Evolutionary conservation across 1,284 basidiomycete species (phyloP).

Genomic region (Sanghuangporus sanghuang): DNA sequence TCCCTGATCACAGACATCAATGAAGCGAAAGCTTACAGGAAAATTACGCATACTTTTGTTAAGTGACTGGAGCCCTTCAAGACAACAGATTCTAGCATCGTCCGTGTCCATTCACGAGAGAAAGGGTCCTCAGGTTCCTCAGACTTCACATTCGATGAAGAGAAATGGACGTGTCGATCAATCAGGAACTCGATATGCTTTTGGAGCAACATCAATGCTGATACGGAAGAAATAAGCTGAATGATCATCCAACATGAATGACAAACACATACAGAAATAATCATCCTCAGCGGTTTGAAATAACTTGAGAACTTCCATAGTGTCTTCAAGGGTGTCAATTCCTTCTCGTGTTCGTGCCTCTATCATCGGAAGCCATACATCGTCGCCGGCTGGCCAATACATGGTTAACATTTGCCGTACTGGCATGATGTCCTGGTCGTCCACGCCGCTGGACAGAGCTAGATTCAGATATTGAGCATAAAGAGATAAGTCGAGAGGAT

Average conservation of each 20-base stretch:
- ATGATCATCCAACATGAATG: constrained; percentile 3
- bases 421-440: constrained; percentile 44
- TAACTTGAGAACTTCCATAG: constrained; percentile 54
- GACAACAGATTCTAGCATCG: constrained; percentile 48
- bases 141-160: constrained; percentile 37
- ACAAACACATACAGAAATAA: constrained; percentile 65
- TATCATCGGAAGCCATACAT: constrained; percentile 62
- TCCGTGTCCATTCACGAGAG: constrained; percentile 55
- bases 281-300: constrained; percentile 72
- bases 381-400: constrained; percentile 58
- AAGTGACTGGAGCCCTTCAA: constrained; percentile 57
- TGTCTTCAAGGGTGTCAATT: constrained; percentile 43
- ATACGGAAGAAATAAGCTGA: constrained; percentile 18
- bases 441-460: constrained; percentile 49
- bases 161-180: constrained; percentile 45
- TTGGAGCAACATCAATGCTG: constrained; percentile 69
- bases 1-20: constrained; percentile 43
- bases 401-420: constrained; percentile 63
- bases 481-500: constrained; percentile 53
- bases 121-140: constrained; percentile 49
- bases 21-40: neutral
- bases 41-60: constrained; percentile 40
- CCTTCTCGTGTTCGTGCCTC: constrained; percentile 41
- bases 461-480: constrained; percentile 63
- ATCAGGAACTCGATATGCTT: constrained; percentile 68